phyloP scores from a whole-genome alignment of 2,329 filamentous ascomycete species.

The Apiospora kogelbergensis region DNA sequence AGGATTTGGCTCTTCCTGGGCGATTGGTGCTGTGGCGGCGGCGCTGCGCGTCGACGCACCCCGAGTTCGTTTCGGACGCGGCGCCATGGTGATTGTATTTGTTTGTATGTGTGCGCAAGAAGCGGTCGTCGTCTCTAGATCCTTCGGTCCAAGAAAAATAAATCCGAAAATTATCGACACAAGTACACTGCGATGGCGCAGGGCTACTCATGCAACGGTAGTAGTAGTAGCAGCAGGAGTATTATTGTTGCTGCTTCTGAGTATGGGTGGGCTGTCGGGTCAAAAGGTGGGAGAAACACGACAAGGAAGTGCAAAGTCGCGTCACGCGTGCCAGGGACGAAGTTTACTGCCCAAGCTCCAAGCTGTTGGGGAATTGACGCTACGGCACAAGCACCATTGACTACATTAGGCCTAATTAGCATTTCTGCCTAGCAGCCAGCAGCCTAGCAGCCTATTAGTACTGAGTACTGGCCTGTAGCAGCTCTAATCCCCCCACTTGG shows the following conservation, averaged over 20 bases:
- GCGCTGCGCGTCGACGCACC: slow-evolving; percentile 27
- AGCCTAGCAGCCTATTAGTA: no score
- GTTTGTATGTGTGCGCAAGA: neutral
- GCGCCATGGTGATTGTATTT: slow-evolving; percentile 24
- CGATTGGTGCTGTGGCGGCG: slow-evolving; percentile 17
- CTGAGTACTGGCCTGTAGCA: no score
- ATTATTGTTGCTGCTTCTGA: neutral
- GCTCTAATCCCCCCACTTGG: neutral
- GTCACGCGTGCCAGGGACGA: slow-evolving; percentile 12
- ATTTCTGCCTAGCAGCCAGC: no score
- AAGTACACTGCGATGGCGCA: neutral
- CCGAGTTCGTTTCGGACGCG: slow-evolving; percentile 27
- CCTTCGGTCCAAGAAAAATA: neutral
- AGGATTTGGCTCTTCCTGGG: slow-evolving; percentile 1
- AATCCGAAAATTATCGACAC: neutral
- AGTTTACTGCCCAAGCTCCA: neutral
- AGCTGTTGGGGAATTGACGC: neutral
- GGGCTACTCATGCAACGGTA: neutral
- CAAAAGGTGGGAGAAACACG: slow-evolving; percentile 14
- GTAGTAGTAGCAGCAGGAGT: neutral
- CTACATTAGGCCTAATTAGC: neutral
- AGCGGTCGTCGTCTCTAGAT: neutral
- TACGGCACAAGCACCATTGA: neutral
- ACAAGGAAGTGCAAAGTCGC: slow-evolving; percentile 10
- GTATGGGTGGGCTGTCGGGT: slow-evolving; percentile 7